Evolutionary conservation across 1,139 yeast genomes (phyloP), one percentile per base, ranked within the genome.

Genomic region (Candida labiduridarum): DNA sequence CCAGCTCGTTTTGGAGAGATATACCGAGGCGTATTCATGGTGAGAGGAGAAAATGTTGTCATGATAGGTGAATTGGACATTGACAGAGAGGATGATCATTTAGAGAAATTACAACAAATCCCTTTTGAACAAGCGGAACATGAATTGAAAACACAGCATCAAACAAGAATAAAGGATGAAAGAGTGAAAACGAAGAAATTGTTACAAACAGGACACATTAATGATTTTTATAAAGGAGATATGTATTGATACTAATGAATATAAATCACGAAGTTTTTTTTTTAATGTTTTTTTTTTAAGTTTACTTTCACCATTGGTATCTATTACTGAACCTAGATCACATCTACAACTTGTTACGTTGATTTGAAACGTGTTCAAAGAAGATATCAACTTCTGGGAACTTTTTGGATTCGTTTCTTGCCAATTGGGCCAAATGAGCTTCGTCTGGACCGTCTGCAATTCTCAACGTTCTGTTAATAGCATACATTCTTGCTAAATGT

Each of bases 41-140:
- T 95, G 38, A 87, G 99, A 71, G 99, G 99, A 55, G 99, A 94
- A 68, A 94, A 94, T 62, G 96, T 94, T 14, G 96, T 92, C n/a
- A 83, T 92, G 84, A 71, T 94, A 68, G 99, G 99, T 19, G 98
- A 94, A 66, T 80, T 94, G 49, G 97, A 94, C 67, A 87, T 91
- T 56, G 97, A 90, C 63, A 81, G 75, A 58, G 97, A 92, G 67
- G 96, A 88, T 63, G 82, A 76, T 54, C 87, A 88, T 52, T 76
- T 88, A 62, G 77, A 77, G 43, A 68, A 71, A 16, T 74, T 84
- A 65, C 73, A 78, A 52, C 82, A 81, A 62, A 75, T 89, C 33
- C 79, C 86, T 27, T 88, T 81, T 63, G 78, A 74, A 47, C 81
- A 78, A 45, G 95, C 94, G 5, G 81, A 80, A 59, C 57, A 58